Percentiles rank a stretch among this genome's conserved stretches.
Evolutionary conservation across 495 filamentous ascomycete genomes (phyloP).

Genomic region (Podospora sp.): DNA sequence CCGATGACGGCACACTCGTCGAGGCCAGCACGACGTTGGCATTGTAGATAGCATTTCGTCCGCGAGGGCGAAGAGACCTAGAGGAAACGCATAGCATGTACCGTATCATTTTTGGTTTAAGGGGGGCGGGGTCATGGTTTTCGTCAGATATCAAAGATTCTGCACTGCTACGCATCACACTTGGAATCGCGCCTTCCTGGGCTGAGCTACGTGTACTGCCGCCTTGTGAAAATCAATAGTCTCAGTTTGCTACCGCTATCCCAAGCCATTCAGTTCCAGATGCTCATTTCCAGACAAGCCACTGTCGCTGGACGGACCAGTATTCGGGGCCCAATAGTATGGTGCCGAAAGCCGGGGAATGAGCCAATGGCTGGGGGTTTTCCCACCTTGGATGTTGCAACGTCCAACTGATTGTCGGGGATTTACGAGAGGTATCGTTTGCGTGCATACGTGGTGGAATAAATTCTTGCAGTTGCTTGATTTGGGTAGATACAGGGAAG

Average conservation of each 20-base stretch:
- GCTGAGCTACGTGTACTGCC: background rate
- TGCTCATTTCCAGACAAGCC: slow-evolving; percentile 18
- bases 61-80: background rate
- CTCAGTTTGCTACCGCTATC: background rate
- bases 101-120: background rate
- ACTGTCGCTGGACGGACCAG: slow-evolving; percentile 1
- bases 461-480: background rate
- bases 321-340: background rate
- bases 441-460: background rate
- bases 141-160: background rate
- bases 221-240: slow-evolving; percentile 15
- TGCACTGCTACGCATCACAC: no score
- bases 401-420: background rate
- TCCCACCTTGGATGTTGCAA: background rate
- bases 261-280: background rate
- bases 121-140: background rate
- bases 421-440: background rate
- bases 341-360: background rate
- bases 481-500: no score
- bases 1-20: background rate
- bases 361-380: background rate
- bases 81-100: background rate
- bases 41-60: background rate
- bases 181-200: background rate
- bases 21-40: background rate